phyloP scores from a whole-genome alignment of 768 basidiomycete genomes.

The Peribolospora baueri region DNA sequence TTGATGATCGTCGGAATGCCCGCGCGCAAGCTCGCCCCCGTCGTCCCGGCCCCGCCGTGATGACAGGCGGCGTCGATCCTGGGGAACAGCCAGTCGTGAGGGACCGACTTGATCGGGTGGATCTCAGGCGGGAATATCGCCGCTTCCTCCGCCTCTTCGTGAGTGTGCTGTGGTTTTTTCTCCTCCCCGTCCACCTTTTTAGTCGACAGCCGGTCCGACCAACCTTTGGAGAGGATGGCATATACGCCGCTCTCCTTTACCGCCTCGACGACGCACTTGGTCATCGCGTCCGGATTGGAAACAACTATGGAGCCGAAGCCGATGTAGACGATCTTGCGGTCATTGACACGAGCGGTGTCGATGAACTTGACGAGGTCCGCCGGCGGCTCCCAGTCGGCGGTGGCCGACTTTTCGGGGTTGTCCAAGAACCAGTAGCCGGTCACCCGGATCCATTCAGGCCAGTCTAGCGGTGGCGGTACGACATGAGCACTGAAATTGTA shows the following conservation, averaged over 20 bases:
- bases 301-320: slow-evolving; percentile 96
- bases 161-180: slow-evolving; percentile 15
- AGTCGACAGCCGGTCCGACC: slow-evolving; percentile 63
- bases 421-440: slow-evolving; percentile 97
- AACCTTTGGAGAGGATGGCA: slow-evolving; percentile 89
- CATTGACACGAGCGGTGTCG: slow-evolving; percentile 40
- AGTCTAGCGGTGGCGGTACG: slow-evolving; percentile 83
- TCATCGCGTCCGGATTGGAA: slow-evolving; percentile 79
- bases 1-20: slow-evolving; percentile 87
- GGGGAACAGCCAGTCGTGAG: slow-evolving; percentile 68
- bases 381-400: slow-evolving; percentile 67
- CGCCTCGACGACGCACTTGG: slow-evolving; percentile 68
- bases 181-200: slow-evolving; percentile 27
- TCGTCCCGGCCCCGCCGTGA: slow-evolving; percentile 91
- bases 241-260: slow-evolving; percentile 63
- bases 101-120: slow-evolving; percentile 47
- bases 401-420: slow-evolving; percentile 63
- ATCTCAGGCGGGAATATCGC: slow-evolving; percentile 53
- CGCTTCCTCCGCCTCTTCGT: slow-evolving; percentile 30
- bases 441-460: slow-evolving; percentile 95
- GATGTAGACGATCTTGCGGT: slow-evolving; percentile 87
- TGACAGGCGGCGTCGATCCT: slow-evolving; percentile 92
- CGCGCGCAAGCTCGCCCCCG: slow-evolving; percentile 70
- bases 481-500: slow-evolving; percentile 70
- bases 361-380: slow-evolving; percentile 58